Evolutionary conservation across 139 green algal genomes (phyloP), one percentile per base, ranked within the genome.

Genomic region (Yamagishiella unicocca): DNA sequence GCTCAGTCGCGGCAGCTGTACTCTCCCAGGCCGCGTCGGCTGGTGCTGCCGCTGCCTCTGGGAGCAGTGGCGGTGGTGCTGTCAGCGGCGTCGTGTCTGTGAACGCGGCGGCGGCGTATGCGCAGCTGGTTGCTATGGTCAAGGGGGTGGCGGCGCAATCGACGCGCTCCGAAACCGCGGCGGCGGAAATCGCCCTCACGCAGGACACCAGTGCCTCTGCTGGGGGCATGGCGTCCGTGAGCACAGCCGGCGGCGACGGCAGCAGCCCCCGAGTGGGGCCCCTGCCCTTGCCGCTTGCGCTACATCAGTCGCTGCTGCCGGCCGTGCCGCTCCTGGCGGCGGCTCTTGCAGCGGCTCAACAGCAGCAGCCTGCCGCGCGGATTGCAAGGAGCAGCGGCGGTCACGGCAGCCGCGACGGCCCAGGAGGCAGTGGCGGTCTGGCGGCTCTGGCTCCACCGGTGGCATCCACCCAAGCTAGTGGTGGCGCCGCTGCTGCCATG

Each of bases 71-170:
- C 53, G 22, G 1, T 35, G 27, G 17, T 24, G 50, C 12, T 2
- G 10, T 2, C n/a, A 27, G 31, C 1, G 45, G 27, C 22, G 43
- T 29, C 27, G 45, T 50, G 73, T 29, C 73, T 12, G 46, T 31
- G 50, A 58, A 71, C 53, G 53, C 76, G 22, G 33, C 74, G 5
- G 33, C 54, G 7, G 76, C 76, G 12, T 83, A 83, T 33, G 53
- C 29, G 21, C 76, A 83, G 37, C 55, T 83, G 25, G 14, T 71
- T 8, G 76, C 76, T 10, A 25, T 70, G 54, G 54, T 80, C 29
- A 53, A 62, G 43, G 43, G 29, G 1, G 72, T 54, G 35, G 76
- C 76, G 1, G 1, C 76, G 33, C 74, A 82, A 50, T 62, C 72
- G 17, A 27, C 70, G 12, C 24, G 70, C 1, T 78, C 70, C 22